A percentile compares a stretch with the other conserved stretches of the same genome.
Evolutionary conservation across 1,139 yeast species (phyloP).

Genomic region (Candida frijolesensis): DNA sequence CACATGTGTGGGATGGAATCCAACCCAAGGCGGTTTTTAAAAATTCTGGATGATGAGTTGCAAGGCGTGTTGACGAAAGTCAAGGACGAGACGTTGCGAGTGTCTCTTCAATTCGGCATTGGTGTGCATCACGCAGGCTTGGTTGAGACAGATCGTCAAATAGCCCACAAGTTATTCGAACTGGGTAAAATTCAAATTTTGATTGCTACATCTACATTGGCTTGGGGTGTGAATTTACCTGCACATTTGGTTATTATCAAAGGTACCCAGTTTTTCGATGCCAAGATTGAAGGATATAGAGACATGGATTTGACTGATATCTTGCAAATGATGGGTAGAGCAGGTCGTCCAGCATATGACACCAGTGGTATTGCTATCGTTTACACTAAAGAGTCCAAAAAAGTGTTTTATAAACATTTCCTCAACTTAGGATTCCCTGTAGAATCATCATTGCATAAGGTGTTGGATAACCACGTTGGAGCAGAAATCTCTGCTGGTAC

Average conservation of each 20-base stretch:
- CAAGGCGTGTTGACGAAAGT: slow-evolving; percentile 64
- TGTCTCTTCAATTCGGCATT: slow-evolving; percentile 91
- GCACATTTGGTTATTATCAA: slow-evolving; percentile 92
- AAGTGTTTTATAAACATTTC: slow-evolving; percentile 91
- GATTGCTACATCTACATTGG: slow-evolving; percentile 92
- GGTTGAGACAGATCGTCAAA: slow-evolving; percentile 84
- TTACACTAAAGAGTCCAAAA: slow-evolving; percentile 88
- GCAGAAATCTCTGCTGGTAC: slow-evolving; percentile 95
- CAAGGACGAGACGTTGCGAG: slow-evolving; percentile 83
- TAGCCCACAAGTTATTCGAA: slow-evolving; percentile 86
- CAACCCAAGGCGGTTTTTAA: slow-evolving; percentile 83
- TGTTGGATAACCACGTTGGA: slow-evolving; percentile 91
- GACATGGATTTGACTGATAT: slow-evolving; percentile 94
- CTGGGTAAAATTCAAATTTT: slow-evolving; percentile 84
- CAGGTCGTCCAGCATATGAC: slow-evolving; percentile 97
- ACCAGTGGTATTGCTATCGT: slow-evolving; percentile 95
- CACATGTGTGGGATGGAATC: slow-evolving; percentile 95
- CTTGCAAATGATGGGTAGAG: slow-evolving; percentile 89
- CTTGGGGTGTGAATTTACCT: slow-evolving; percentile 97
- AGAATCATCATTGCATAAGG: slow-evolving; percentile 91
- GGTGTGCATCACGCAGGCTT: slow-evolving; percentile 98
- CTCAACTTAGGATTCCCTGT: slow-evolving; percentile 96
- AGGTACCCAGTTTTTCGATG: slow-evolving; percentile 88
- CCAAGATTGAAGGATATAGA: slow-evolving; percentile 75
- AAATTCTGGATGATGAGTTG: slow-evolving; percentile 76